Percentiles rank a stretch among this genome's conserved stretches.
Conservation (phyloP, 306 rosid genomes). For the Medicago lupulina region DNA sequence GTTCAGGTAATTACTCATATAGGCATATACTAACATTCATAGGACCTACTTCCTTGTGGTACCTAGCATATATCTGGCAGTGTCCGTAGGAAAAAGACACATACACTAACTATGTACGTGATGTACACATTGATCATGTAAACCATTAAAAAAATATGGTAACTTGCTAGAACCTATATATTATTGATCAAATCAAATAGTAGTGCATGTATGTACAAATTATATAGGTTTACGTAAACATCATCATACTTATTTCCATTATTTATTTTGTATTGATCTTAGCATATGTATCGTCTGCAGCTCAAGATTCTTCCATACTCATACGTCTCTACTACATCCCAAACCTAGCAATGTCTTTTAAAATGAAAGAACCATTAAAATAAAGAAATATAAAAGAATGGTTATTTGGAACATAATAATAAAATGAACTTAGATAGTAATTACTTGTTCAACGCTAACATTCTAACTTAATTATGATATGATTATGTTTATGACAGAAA, state of each 20-base stretch:
- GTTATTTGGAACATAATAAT: no score
- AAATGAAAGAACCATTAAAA: neutral
- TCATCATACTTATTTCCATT: neutral
- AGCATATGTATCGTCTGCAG: neutral
- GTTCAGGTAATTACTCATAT: neutral
- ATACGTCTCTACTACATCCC: neutral
- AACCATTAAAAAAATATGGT: slow-evolving; percentile 1
- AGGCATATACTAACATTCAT: neutral
- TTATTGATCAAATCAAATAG: neutral
- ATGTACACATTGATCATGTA: slow-evolving; percentile 19
- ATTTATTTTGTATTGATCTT: neutral
- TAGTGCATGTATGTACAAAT: neutral
- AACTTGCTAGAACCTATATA: no score
- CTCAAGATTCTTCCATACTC: slow-evolving; percentile 3
- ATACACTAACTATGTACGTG: slow-evolving; percentile 16
- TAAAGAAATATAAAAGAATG: no score
- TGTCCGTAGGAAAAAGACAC: slow-evolving; percentile 27
- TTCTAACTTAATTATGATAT: no score
- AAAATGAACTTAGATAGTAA: no score
- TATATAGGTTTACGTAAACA: neutral
- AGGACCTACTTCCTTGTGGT: slow-evolving; percentile 1
- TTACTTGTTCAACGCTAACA: no score
- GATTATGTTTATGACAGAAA: no score
- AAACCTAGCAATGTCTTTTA: neutral
- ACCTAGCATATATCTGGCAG: neutral